Conservation (phyloP, 805 yeast species). For the Nakazawaea populi region DNA sequence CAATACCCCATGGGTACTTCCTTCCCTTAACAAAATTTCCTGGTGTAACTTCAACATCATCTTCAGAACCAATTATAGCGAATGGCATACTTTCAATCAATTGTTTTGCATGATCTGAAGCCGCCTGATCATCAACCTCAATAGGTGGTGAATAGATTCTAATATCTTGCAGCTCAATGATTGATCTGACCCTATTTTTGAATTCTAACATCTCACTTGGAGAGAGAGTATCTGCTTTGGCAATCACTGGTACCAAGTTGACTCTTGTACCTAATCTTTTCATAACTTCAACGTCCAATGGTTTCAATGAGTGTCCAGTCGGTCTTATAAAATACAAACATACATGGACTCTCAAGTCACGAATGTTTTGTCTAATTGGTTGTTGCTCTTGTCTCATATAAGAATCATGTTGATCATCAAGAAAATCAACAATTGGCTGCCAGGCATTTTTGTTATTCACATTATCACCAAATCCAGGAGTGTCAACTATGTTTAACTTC, state of each 20-base stretch:
- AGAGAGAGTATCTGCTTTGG: slow-evolving; percentile 82
- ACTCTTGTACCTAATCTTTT: slow-evolving; percentile 74
- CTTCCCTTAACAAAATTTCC: slow-evolving; percentile 73
- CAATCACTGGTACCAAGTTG: slow-evolving; percentile 83
- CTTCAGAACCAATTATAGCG: slow-evolving; percentile 76
- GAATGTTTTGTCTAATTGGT: slow-evolving; percentile 60
- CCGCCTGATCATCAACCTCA: slow-evolving; percentile 67
- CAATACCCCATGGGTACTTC: slow-evolving; percentile 87
- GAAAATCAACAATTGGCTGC: slow-evolving; percentile 82
- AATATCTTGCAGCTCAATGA: slow-evolving; percentile 79
- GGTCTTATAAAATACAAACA: slow-evolving; percentile 89
- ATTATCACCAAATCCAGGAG: slow-evolving; percentile 93
- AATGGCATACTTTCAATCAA: slow-evolving; percentile 83
- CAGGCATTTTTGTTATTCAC: slow-evolving; percentile 81
- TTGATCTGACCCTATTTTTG: slow-evolving; percentile 72
- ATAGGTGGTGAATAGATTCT: slow-evolving; percentile 80
- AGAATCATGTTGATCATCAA: slow-evolving; percentile 86
- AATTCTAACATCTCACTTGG: slow-evolving; percentile 62
- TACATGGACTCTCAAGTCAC: slow-evolving; percentile 86
- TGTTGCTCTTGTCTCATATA: slow-evolving; percentile 93
- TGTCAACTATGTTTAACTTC: slow-evolving; percentile 77
- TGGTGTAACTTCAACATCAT: slow-evolving; percentile 54
- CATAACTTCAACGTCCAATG: slow-evolving; percentile 86
- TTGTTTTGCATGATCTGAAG: slow-evolving; percentile 76
- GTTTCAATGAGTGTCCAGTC: slow-evolving; percentile 81